Conservation (phyloP, 2,329 filamentous ascomycete species). For the Fusarium odoratissimum region DNA sequence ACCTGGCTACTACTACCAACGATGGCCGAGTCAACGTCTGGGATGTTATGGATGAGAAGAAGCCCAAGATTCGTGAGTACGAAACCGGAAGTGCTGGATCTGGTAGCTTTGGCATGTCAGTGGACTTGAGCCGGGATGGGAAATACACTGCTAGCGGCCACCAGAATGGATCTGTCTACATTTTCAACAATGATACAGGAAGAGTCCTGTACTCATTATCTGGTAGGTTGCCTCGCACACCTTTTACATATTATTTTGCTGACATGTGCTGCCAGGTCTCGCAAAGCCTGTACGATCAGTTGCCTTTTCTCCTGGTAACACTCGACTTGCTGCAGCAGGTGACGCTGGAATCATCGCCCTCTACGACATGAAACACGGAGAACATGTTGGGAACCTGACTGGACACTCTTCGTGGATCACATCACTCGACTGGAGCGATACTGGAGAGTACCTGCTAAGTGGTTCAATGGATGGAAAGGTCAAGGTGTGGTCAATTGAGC, state of each 20-base stretch:
- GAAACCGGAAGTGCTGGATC: constrained; percentile 79
- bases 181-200: constrained; percentile 93
- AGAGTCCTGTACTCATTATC: constrained; percentile 87
- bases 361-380: constrained; percentile 91
- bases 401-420: constrained; percentile 90
- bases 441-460: constrained; percentile 89
- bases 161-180: constrained; percentile 89
- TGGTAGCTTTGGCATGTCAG: constrained; percentile 88
- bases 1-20: constrained; percentile 86
- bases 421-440: constrained; percentile 91
- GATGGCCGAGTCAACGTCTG: constrained; percentile 92
- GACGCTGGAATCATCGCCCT: constrained; percentile 90
- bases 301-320: constrained; percentile 87
- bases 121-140: constrained; percentile 84
- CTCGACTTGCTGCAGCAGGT: constrained; percentile 87
- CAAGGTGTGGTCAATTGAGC: constrained; percentile 94
- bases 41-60: constrained; percentile 70
- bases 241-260: not conserved
- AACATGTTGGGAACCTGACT: constrained; percentile 86
- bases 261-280: constrained; percentile 66
- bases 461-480: constrained; percentile 93
- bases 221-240: constrained; percentile 60
- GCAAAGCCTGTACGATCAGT: constrained; percentile 88
- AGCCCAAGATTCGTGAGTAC: constrained; percentile 80
- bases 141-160: constrained; percentile 91